Conservation (phyloP, 2,329 filamentous ascomycete species). For the Fusarium globosum region DNA sequence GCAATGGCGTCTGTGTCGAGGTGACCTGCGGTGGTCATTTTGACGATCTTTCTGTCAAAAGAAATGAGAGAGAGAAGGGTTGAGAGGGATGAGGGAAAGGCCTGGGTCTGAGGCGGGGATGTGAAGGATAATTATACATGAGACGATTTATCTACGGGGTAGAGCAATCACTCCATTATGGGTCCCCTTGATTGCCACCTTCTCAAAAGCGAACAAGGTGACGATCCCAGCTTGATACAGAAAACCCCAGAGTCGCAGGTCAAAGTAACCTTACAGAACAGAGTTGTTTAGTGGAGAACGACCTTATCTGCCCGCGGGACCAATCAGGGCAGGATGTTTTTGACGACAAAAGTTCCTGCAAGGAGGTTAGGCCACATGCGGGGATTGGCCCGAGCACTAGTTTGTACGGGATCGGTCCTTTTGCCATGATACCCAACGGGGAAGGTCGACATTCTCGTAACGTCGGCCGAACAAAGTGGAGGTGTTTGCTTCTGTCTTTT, state of each 20-base stretch:
- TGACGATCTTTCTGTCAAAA: slow-evolving; percentile 13
- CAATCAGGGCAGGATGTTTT: neutral
- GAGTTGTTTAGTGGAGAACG: slow-evolving; percentile 19
- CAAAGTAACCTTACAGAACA: slow-evolving; percentile 6
- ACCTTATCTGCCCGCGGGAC: slow-evolving; percentile 20
- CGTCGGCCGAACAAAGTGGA: slow-evolving; percentile 15
- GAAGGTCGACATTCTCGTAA: slow-evolving; percentile 18
- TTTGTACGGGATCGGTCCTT: slow-evolving; percentile 26
- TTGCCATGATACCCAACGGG: slow-evolving; percentile 29
- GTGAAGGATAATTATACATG: slow-evolving; percentile 22
- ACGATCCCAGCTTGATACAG: slow-evolving; percentile 22
- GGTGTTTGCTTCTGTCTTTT: neutral
- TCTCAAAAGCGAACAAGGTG: neutral
- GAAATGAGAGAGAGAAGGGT: neutral
- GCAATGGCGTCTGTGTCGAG: slow-evolving; percentile 53
- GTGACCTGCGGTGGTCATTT: slow-evolving; percentile 51
- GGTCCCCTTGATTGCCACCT: neutral
- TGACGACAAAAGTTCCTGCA: slow-evolving; percentile 28
- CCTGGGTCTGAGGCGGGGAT: slow-evolving; percentile 8
- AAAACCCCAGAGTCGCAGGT: slow-evolving; percentile 3
- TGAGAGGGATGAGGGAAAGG: neutral
- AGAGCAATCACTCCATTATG: neutral
- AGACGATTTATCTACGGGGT: neutral
- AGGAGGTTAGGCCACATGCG: slow-evolving; percentile 21
- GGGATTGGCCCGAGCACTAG: slow-evolving; percentile 33